These are phyloP conservation scores for Peribolospora baueri DNA, from an alignment of 768 basidiomycete species.

Conservation along the genomic window DNA sequence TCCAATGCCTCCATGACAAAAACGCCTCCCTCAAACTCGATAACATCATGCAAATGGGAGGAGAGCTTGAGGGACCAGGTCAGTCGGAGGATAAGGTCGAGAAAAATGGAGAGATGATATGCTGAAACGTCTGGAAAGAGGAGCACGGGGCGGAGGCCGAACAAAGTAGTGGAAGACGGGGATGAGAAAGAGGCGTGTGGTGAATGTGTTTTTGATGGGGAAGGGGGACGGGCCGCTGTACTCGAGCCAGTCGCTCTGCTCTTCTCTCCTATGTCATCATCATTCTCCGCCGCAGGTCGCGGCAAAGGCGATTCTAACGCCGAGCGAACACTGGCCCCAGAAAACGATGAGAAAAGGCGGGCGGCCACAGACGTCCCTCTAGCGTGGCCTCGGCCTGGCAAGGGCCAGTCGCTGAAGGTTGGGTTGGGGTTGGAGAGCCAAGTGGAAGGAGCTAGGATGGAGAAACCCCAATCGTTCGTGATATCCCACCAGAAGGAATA, in stretches of 20 bases:
- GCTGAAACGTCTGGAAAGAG: conserved; percentile 49
- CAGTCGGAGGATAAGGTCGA: conserved; percentile 70
- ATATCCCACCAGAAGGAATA: conserved; percentile 99
- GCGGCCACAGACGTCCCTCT: no score
- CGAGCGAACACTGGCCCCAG: no score
- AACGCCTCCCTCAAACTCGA: conserved; percentile 57
- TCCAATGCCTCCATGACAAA: conserved; percentile 83
- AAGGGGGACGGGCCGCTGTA: background rate
- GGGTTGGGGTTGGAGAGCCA: conserved; percentile 12
- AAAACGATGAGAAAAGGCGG: background rate
- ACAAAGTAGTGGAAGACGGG: conserved; percentile 12
- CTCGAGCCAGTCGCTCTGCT: no score
- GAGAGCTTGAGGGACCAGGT: conserved; percentile 85
- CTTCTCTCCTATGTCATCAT: no score
- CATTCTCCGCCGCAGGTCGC: no score
- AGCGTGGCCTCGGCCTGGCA: no score
- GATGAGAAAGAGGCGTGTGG: conserved; percentile 8
- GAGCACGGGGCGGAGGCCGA: conserved; percentile 42
- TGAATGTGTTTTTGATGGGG: background rate
- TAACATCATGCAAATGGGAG: conserved; percentile 49
- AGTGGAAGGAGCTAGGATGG: conserved; percentile 31
- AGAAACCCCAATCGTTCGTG: conserved; percentile 89
- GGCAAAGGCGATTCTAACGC: no score
- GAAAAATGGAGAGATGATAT: conserved; percentile 56
- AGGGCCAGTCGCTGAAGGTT: background rate